A percentile compares a stretch with the other conserved stretches of the same genome.
Conservation (phyloP, 1,284 basidiomycete species). For the Cutaneotrichosporon sp. region DNA sequence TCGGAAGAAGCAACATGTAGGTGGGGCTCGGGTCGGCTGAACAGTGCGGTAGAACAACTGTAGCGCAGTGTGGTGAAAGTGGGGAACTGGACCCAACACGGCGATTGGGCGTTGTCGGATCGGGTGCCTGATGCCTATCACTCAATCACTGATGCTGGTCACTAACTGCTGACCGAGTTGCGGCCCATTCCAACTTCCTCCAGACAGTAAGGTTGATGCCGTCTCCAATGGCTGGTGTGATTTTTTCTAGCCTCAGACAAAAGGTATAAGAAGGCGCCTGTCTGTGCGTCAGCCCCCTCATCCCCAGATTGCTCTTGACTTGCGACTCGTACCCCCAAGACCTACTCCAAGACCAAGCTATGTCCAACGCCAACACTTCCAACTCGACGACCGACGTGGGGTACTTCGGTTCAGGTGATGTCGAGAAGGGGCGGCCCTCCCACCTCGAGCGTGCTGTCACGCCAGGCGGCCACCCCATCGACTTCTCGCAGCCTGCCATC, state of each 20-base stretch:
- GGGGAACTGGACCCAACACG: background rate
- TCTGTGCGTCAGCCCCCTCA: background rate
- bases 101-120: constrained; percentile 4
- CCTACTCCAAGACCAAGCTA: background rate
- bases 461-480: constrained; percentile 30
- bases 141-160: background rate
- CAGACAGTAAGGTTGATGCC: background rate
- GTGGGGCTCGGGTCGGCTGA: background rate
- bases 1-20: background rate
- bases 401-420: constrained; percentile 23
- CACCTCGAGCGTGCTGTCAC: constrained; percentile 25
- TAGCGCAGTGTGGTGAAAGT: background rate
- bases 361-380: constrained; percentile 1
- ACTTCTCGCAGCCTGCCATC: constrained; percentile 29
- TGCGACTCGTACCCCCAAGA: too few species aligned
- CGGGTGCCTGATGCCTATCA: constrained; percentile 11
- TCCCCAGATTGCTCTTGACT: background rate
- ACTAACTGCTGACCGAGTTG: constrained; percentile 1
- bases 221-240: background rate
- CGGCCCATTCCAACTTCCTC: background rate
- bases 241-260: background rate
- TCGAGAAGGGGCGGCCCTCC: constrained; percentile 24
- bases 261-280: background rate
- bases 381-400: constrained; percentile 7
- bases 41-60: background rate